Evolutionary conservation across 495 filamentous ascomycete species (phyloP).

Genomic region (Penicillium salamii): DNA sequence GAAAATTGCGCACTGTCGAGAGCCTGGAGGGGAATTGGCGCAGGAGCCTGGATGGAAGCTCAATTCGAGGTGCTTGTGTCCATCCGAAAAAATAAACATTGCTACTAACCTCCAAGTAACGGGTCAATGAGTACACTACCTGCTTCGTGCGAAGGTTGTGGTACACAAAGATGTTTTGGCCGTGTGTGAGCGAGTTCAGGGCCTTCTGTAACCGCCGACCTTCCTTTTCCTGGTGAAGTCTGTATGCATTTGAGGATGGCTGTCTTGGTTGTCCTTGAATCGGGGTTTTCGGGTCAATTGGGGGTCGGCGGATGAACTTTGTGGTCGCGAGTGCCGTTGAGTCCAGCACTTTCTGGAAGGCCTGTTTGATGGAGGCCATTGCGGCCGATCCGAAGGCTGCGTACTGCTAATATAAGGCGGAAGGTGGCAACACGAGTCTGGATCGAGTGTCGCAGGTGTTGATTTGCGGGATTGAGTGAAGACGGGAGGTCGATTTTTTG

Average conservation of each 20-base stretch:
- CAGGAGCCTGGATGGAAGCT: not conserved
- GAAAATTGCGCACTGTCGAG: not conserved
- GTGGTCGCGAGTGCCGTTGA: conserved; percentile 43
- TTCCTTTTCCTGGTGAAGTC: conserved; percentile 35
- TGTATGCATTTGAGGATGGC: conserved; percentile 42
- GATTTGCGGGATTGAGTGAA: conserved; percentile 12
- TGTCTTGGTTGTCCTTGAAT: conserved; percentile 42
- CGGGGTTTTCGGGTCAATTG: conserved; percentile 32
- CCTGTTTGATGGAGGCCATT: conserved; percentile 41
- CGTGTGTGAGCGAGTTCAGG: conserved; percentile 49
- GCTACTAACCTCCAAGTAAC: conserved; percentile 61
- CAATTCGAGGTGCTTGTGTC: no score
- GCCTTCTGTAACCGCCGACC: conserved; percentile 45
- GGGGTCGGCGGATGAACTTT: conserved; percentile 40
- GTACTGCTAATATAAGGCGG: conserved; percentile 6
- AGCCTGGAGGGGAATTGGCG: not conserved
- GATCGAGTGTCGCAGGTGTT: conserved; percentile 16
- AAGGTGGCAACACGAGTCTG: conserved; percentile 3
- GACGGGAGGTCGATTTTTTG: conserved; percentile 33
- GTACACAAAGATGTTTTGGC: conserved; percentile 78
- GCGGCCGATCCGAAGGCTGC: conserved; percentile 23
- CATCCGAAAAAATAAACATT: not conserved
- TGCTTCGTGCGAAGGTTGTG: conserved; percentile 76
- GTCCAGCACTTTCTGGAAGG: conserved; percentile 43
- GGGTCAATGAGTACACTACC: conserved; percentile 75